These are phyloP conservation scores for Ilex paraguariensis DNA, from an alignment of 305 asterid species.

Conservation along the genomic window DNA sequence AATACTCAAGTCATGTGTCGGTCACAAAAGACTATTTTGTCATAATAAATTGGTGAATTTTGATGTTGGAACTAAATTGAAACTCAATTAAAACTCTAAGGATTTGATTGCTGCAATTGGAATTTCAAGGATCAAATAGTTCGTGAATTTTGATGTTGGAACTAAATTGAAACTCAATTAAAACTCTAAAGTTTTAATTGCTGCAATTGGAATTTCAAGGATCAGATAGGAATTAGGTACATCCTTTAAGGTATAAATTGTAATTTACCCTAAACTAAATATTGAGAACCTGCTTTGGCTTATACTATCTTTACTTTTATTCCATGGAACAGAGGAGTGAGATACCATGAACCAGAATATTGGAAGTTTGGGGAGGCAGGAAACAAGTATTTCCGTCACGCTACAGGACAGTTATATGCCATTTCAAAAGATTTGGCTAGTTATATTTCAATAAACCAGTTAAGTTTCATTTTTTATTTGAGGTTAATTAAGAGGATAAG, in stretches of 20 bases:
- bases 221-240: too few relatives aligned
- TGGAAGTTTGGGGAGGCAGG: constrained; percentile 56
- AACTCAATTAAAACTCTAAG: neutral
- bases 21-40: too few relatives aligned
- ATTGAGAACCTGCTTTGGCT: constrained; percentile 7
- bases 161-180: neutral
- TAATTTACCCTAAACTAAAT: neutral
- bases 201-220: neutral
- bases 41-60: too few relatives aligned
- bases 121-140: neutral
- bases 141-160: neutral
- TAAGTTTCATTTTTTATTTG: constrained; percentile 5
- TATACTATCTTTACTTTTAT: constrained; percentile 2
- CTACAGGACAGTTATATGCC: constrained; percentile 51
- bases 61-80: neutral
- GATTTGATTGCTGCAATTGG: neutral
- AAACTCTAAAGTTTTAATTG: neutral
- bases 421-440: constrained; percentile 45
- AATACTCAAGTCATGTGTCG: too few relatives aligned
- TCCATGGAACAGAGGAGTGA: constrained; percentile 29
- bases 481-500: neutral
- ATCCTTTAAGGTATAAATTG: too few relatives aligned
- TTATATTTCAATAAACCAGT: constrained; percentile 44
- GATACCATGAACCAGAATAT: constrained; percentile 50
- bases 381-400: constrained; percentile 49